Conservation (phyloP, 176 grass and related monocot species). For the Echinochloa phyllopogon region DNA sequence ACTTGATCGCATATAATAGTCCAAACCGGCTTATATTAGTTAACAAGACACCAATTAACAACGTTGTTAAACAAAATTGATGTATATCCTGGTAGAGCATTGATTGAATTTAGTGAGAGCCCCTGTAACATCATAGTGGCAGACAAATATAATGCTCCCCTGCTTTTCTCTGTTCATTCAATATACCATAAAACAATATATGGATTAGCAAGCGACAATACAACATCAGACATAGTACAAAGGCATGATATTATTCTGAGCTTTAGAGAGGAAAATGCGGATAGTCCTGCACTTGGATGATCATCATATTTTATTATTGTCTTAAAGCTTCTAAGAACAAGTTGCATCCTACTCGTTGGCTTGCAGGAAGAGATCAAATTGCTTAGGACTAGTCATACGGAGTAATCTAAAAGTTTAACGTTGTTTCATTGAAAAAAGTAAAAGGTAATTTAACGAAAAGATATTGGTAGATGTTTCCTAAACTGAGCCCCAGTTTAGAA, state of each 20-base stretch:
- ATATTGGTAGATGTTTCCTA: neutral
- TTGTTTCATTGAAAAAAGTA: too few relatives aligned
- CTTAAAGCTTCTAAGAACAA: neutral
- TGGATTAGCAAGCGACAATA: neutral
- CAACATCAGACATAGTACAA: neutral
- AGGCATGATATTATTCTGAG: neutral
- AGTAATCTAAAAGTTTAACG: neutral
- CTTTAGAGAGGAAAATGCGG: constrained; percentile 2
- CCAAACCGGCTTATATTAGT: constrained; percentile 35
- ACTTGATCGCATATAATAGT: constrained; percentile 24
- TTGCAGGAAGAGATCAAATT: neutral
- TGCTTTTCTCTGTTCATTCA: constrained; percentile 3
- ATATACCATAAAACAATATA: neutral
- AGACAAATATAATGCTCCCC: constrained; percentile 29
- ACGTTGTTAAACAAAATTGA: constrained; percentile 30
- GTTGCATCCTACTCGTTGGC: neutral
- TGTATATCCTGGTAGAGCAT: constrained; percentile 23
- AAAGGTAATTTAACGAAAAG: too few relatives aligned
- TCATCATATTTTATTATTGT: neutral
- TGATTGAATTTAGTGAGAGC: constrained; percentile 42
- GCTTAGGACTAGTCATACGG: neutral
- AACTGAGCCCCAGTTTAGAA: neutral
- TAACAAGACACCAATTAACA: neutral
- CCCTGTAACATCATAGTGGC: constrained; percentile 42
- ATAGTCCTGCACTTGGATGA: neutral